phyloP scores from a whole-genome alignment of 768 basidiomycete species.

The Tricholoma flavovirens region DNA sequence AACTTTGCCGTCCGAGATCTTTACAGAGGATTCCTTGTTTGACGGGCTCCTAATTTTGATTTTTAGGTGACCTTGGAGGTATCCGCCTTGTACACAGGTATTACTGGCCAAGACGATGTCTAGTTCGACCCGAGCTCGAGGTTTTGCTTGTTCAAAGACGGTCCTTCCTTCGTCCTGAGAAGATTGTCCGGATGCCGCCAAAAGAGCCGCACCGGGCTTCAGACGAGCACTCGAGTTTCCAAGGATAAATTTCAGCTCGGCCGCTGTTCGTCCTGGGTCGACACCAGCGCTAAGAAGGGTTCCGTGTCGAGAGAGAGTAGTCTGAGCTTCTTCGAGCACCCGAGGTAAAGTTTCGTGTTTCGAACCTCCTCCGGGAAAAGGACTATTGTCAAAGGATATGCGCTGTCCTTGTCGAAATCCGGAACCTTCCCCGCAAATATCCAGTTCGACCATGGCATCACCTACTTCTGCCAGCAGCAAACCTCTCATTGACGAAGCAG shows the following conservation, averaged over 20 bases:
- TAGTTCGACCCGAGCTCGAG: slow-evolving; percentile 71
- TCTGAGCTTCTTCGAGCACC: slow-evolving; percentile 10
- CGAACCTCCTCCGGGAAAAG: slow-evolving; percentile 2
- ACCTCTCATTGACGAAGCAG: slow-evolving; percentile 39
- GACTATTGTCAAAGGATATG: slow-evolving; percentile 15
- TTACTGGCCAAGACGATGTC: slow-evolving; percentile 76
- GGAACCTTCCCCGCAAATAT: slow-evolving; percentile 29
- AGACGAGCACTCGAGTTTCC: slow-evolving; percentile 56
- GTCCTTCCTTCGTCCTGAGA: slow-evolving; percentile 25
- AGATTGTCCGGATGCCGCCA: slow-evolving; percentile 24
- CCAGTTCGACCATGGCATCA: slow-evolving; percentile 41
- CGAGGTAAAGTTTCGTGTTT: slow-evolving; percentile 27
- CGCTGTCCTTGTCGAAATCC: slow-evolving; percentile 36
- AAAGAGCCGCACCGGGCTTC: slow-evolving; percentile 45
- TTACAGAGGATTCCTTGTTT: slow-evolving; percentile 51
- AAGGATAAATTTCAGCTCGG: slow-evolving; percentile 56
- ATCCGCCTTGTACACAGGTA: slow-evolving; percentile 73
- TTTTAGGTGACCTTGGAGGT: slow-evolving; percentile 63
- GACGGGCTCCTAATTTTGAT: slow-evolving; percentile 53
- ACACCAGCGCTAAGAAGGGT: slow-evolving; percentile 51
- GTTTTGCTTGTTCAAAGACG: slow-evolving; percentile 64
- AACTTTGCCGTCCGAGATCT: slow-evolving; percentile 71
- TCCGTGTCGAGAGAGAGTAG: slow-evolving; percentile 36
- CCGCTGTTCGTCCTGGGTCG: slow-evolving; percentile 42
- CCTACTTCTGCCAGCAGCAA: slow-evolving; percentile 43